Evolutionary conservation across 2,329 filamentous ascomycete genomes (phyloP).

Genomic region (Myotisia sp.): DNA sequence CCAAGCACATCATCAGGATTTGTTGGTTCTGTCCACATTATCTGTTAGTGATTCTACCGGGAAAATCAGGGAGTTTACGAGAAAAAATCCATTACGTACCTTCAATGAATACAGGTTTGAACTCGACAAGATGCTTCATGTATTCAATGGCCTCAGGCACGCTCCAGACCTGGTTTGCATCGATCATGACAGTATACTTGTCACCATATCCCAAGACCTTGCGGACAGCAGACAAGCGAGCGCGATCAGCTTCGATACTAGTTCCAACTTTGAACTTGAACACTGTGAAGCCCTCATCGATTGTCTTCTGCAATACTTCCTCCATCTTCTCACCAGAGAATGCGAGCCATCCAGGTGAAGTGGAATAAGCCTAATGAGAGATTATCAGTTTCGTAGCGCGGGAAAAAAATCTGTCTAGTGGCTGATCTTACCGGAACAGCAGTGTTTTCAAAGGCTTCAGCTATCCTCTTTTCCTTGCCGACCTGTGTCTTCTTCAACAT

Average conservation of each 20-base stretch:
- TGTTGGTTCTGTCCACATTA: no score
- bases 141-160: slow-evolving; percentile 78
- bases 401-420: no score
- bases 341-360: slow-evolving; percentile 80
- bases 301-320: slow-evolving; percentile 55
- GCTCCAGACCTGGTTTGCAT: slow-evolving; percentile 83
- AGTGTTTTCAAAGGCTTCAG: slow-evolving; percentile 56
- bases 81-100: no score
- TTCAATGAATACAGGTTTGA: slow-evolving; percentile 80
- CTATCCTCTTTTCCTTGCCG: slow-evolving; percentile 56
- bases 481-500: slow-evolving; percentile 52
- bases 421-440: no score
- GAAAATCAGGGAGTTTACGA: no score
- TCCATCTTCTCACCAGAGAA: slow-evolving; percentile 83
- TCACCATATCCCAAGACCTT: slow-evolving; percentile 69
- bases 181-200: slow-evolving; percentile 79
- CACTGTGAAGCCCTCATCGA: slow-evolving; percentile 62
- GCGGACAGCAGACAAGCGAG: slow-evolving; percentile 57
- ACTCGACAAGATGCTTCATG: slow-evolving; percentile 69
- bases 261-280: slow-evolving; percentile 87
- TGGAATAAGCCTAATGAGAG: slow-evolving; percentile 93
- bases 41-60: no score
- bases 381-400: no score
- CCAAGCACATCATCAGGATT: slow-evolving; percentile 80
- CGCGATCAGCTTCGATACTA: slow-evolving; percentile 55